Evolutionary conservation across 1,284 basidiomycete genomes (phyloP).

Genomic region (Caloboletus inedulis): DNA sequence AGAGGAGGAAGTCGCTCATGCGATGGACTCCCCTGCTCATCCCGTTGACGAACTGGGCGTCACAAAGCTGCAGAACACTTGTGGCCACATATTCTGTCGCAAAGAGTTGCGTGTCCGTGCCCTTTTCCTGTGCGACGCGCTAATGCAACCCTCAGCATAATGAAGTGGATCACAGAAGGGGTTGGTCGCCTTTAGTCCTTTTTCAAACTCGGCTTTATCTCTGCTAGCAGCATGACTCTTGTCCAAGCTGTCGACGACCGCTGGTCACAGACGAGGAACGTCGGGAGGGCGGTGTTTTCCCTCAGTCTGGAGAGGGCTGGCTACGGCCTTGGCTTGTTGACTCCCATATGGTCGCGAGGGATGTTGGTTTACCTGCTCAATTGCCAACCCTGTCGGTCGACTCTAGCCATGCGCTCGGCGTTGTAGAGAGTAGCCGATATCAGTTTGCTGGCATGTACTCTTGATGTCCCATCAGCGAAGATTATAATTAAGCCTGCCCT

Average conservation of each 20-base stretch:
- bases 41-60: slow-evolving; percentile 65
- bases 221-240: slow-evolving; percentile 50
- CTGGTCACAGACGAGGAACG: slow-evolving; percentile 33
- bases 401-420: slow-evolving; percentile 7
- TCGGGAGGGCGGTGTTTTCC: slow-evolving; percentile 4
- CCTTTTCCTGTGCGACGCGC: slow-evolving; percentile 6
- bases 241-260: slow-evolving; percentile 57
- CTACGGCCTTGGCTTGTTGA: slow-evolving; percentile 25
- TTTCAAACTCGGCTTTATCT: slow-evolving; percentile 9
- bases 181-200: slow-evolving; percentile 37
- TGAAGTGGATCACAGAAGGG: slow-evolving; percentile 58
- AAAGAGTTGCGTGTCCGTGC: slow-evolving; percentile 53
- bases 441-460: slow-evolving; percentile 56
- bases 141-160: slow-evolving; percentile 43
- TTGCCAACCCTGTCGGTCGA: slow-evolving; percentile 23
- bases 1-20: slow-evolving; percentile 66
- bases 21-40: slow-evolving; percentile 72
- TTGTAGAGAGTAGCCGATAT: slow-evolving; percentile 22
- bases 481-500: slow-evolving; percentile 13
- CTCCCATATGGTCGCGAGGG: slow-evolving; percentile 18
- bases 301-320: slow-evolving; percentile 17
- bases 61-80: slow-evolving; percentile 56
- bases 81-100: slow-evolving; percentile 71
- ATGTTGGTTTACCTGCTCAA: slow-evolving; percentile 11
- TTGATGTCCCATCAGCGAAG: slow-evolving; percentile 23